Evolutionary conservation across 352 stramenopile species (phyloP).

Genomic region (Phytophthora pinifolia): DNA sequence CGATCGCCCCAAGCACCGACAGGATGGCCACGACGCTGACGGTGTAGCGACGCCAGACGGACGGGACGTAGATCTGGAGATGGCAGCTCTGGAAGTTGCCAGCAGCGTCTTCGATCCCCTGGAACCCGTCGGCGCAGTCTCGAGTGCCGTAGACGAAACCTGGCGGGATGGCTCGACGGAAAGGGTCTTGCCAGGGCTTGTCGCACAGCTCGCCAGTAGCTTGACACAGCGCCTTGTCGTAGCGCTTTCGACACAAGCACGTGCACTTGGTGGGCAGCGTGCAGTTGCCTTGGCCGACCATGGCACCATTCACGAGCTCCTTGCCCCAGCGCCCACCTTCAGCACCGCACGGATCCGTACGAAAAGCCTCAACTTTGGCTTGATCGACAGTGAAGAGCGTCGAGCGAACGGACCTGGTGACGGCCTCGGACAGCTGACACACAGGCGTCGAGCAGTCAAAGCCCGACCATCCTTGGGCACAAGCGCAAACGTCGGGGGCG

Average conservation of each 20-base stretch:
- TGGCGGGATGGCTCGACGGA: slow-evolving; percentile 63
- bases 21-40: slow-evolving; percentile 74
- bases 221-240: slow-evolving; percentile 67
- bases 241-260: slow-evolving; percentile 89
- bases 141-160: slow-evolving; percentile 93
- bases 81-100: slow-evolving; percentile 94
- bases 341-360: slow-evolving; percentile 93
- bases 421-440: slow-evolving; percentile 62
- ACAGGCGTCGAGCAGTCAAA: slow-evolving; percentile 94
- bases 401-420: slow-evolving; percentile 58
- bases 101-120: slow-evolving; percentile 89
- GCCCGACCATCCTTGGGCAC: slow-evolving; percentile 91
- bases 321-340: slow-evolving; percentile 73
- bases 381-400: slow-evolving; percentile 95
- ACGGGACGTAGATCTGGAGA: slow-evolving; percentile 94
- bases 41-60: slow-evolving; percentile 79
- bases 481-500: slow-evolving; percentile 90
- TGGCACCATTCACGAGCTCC: slow-evolving; percentile 67
- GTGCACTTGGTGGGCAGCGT: slow-evolving; percentile 90
- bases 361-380: slow-evolving; percentile 90
- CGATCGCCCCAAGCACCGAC: slow-evolving; percentile 62
- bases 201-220: slow-evolving; percentile 78
- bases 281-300: slow-evolving; percentile 91
- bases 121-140: slow-evolving; percentile 92
- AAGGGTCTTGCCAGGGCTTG: slow-evolving; percentile 81